Percentiles rank a stretch among this genome's conserved stretches.
Conservation (phyloP, 768 basidiomycete genomes). For the Kwoniella pini region DNA sequence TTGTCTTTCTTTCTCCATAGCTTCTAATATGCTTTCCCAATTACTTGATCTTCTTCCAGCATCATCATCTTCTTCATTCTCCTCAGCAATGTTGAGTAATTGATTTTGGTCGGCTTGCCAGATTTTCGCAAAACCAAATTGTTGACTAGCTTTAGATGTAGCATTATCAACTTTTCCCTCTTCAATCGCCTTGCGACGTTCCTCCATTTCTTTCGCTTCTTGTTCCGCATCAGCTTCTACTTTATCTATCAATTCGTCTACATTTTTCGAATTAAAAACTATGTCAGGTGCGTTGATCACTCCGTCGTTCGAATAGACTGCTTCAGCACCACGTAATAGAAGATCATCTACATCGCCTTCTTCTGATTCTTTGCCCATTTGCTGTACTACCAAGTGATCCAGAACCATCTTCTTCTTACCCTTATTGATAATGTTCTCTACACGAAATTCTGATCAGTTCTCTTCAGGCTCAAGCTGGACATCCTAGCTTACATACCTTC, state of each 20-base stretch:
- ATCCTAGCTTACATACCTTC: slow-evolving; percentile 63
- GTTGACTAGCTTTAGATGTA: slow-evolving; percentile 59
- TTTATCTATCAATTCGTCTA: slow-evolving; percentile 82
- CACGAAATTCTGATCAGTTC: background rate
- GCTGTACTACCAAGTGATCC: slow-evolving; percentile 93
- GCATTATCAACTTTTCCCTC: slow-evolving; percentile 57
- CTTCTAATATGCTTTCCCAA: slow-evolving; percentile 73
- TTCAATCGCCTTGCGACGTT: slow-evolving; percentile 60
- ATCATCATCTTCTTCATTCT: slow-evolving; percentile 53
- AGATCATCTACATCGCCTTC: slow-evolving; percentile 85
- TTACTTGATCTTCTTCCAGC: slow-evolving; percentile 62
- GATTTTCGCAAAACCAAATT: slow-evolving; percentile 86
- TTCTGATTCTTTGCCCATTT: slow-evolving; percentile 83
- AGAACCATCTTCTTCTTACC: slow-evolving; percentile 95
- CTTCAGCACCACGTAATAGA: slow-evolving; percentile 82
- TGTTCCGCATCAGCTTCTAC: slow-evolving; percentile 67
- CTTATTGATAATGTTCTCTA: slow-evolving; percentile 86
- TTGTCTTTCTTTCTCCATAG: slow-evolving; percentile 57
- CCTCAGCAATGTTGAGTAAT: slow-evolving; percentile 60
- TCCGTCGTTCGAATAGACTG: slow-evolving; percentile 65
- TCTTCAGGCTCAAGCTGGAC: background rate
- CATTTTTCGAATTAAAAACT: slow-evolving; percentile 68
- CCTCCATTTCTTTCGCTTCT: slow-evolving; percentile 32
- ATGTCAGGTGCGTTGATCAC: slow-evolving; percentile 63
- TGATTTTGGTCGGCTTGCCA: slow-evolving; percentile 79